Conservation (phyloP, 768 basidiomycete species). For the Gloeopeniophorella convolvens region DNA sequence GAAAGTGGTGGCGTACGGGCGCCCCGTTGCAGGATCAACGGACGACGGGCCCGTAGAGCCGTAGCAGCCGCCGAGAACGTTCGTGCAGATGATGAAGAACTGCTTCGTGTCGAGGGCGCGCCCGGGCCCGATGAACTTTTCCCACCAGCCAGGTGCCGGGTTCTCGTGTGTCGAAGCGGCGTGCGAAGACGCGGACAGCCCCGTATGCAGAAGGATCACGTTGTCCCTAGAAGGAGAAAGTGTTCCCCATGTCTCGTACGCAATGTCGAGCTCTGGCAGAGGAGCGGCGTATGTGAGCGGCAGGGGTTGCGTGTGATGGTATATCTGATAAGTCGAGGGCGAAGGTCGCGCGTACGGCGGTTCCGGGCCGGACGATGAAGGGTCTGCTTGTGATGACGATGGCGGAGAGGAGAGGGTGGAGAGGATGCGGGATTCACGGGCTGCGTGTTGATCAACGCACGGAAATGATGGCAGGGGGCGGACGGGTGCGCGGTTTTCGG, state of each 20-base stretch:
- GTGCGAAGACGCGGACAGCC: constrained; percentile 93
- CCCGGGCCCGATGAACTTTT: constrained; percentile 95
- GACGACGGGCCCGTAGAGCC: constrained; percentile 95
- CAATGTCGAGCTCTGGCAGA: constrained; percentile 73
- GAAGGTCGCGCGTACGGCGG: constrained; percentile 76
- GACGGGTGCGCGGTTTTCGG: background rate
- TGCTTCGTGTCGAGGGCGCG: constrained; percentile 88
- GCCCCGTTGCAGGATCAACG: constrained; percentile 56
- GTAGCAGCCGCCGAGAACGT: constrained; percentile 96
- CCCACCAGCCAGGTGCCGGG: constrained; percentile 93
- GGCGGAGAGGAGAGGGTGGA: constrained; percentile 23
- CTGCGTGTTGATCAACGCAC: constrained; percentile 79
- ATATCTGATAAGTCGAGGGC: constrained; percentile 65
- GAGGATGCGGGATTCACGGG: constrained; percentile 52
- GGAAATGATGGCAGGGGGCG: constrained; percentile 40
- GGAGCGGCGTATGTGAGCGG: constrained; percentile 50
- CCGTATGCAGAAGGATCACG: constrained; percentile 92
- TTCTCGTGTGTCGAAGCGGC: constrained; percentile 78
- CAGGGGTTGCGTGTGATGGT: constrained; percentile 56
- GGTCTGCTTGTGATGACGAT: constrained; percentile 8
- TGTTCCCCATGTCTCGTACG: constrained; percentile 97
- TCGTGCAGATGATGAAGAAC: constrained; percentile 93
- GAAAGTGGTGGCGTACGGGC: constrained; percentile 84
- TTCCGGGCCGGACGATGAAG: constrained; percentile 60
- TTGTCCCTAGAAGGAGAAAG: constrained; percentile 76